A percentile compares a stretch with the other conserved stretches of the same genome.
Evolutionary conservation across 352 stramenopile species (phyloP).

Genomic region (Pythium oligandrum): DNA sequence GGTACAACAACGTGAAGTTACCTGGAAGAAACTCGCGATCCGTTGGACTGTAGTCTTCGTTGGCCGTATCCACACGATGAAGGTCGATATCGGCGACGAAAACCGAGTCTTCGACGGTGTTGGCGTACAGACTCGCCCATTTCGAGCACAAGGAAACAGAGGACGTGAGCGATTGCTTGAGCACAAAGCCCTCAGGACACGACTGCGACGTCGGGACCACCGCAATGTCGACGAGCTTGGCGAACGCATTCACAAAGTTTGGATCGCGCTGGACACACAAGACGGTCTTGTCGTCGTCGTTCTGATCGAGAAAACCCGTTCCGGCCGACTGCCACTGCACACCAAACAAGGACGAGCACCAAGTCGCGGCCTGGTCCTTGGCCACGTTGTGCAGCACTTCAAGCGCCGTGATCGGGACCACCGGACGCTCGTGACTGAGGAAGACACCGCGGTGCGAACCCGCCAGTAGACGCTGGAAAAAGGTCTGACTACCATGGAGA

Average conservation of each 20-base stretch:
- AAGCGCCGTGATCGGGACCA: slow-evolving; percentile 29
- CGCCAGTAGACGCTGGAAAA: no score
- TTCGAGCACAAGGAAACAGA: no score
- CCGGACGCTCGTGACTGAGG: slow-evolving; percentile 24
- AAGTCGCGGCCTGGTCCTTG: neutral
- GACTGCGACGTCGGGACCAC: no score
- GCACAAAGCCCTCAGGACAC: no score
- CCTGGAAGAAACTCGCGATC: slow-evolving; percentile 6
- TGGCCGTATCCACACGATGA: slow-evolving; percentile 1
- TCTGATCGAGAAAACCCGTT: slow-evolving; percentile 12
- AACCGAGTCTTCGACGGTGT: slow-evolving; percentile 3
- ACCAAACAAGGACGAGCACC: neutral
- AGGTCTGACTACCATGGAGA: no score
- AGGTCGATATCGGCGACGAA: slow-evolving; percentile 7
- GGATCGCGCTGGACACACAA: slow-evolving; percentile 15
- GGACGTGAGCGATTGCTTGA: no score
- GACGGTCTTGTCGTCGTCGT: slow-evolving; percentile 17
- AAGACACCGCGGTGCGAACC: slow-evolving; percentile 13
- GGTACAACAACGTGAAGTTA: neutral
- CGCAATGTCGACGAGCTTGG: no score
- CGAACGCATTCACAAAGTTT: no score
- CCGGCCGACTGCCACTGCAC: neutral
- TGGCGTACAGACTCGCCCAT: no score
- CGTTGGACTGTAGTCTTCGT: neutral
- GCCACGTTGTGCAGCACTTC: slow-evolving; percentile 22